Base-by-base conservation (phyloP, 768 basidiomycete genomes). In the Psilocybe subaeruginosa region DNA sequence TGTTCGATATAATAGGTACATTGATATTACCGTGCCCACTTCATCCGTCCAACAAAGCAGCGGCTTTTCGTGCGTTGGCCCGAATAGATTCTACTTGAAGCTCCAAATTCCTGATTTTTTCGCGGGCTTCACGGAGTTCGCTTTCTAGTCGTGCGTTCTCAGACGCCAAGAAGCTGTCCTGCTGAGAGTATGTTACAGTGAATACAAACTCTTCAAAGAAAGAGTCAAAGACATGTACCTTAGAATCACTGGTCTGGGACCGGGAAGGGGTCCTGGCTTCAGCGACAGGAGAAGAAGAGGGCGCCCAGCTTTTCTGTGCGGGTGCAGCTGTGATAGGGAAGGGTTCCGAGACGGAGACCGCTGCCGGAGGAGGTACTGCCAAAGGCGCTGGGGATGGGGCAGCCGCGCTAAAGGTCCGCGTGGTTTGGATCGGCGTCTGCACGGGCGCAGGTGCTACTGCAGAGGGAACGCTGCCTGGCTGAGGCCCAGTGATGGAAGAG, bases 91-190 rank as follows among this genome's bases (percentile, higher is more conserved):
- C 92, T 17, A 94, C 85, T 76, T 93, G 90, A 60, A 95, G 71
- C 76, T 95, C 93, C 53, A 96, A 74, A 67, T 89, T 89, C 60
- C 95, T 80, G 56, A 96, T 94, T 77, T 90, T 86, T 74, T 88
- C 87, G 41, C 90, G 82, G 35, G 92, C 89, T 27, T 93, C 93
- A 30, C 92, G 83, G 48, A 96, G 81, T 67, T 93, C 91, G 2
- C 73, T 72, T 11, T 73, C 82, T 56, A 95, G 79, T 2, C 78
- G 80, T 0, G 79, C 78, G 64, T 92, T 93, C 70, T 95, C 91
- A 27, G 76, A 74, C 60, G 78, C 80, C 52, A 82, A 29, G 19
- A 14, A 48, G 19, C 63, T 59, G 30, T 58, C 57, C 65, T 69
- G 56, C 47, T 61, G 50, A 33, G 60, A 54, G 27, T 31, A 6